Conservation (phyloP, 495 filamentous ascomycete species). For the Apiosordaria backusii region DNA sequence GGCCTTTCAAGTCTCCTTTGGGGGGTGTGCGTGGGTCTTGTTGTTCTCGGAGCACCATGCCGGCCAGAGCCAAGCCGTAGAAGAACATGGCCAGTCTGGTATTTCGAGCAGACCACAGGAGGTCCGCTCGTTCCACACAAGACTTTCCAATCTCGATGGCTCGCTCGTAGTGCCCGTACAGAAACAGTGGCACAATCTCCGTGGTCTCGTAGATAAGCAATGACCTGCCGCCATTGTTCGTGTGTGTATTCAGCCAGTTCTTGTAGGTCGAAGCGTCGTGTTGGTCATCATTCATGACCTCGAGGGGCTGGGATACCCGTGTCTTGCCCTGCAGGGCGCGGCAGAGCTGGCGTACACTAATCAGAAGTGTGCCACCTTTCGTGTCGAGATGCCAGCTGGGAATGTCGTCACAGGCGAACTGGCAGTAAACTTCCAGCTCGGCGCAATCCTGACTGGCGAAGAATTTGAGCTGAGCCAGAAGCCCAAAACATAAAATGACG, state of each 20-base stretch:
- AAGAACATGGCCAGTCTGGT: conserved; percentile 61
- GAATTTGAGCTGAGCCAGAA: conserved; percentile 66
- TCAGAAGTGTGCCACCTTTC: conserved; percentile 72
- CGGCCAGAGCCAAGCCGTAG: conserved; percentile 65
- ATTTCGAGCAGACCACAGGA: conserved; percentile 71
- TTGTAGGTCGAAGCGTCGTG: conserved; percentile 66
- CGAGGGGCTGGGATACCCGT: conserved; percentile 47
- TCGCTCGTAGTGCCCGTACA: conserved; percentile 70
- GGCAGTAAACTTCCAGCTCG: conserved; percentile 71
- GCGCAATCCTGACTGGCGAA: conserved; percentile 71
- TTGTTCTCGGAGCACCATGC: conserved; percentile 58
- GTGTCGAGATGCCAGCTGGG: conserved; percentile 70
- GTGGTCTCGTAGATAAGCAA: conserved; percentile 69
- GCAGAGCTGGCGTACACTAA: conserved; percentile 67
- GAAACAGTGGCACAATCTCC: conserved; percentile 66
- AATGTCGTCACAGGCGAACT: conserved; percentile 71
- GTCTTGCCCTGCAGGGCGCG: conserved; percentile 86
- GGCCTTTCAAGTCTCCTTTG: conserved; percentile 47
- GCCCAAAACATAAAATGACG: conserved; percentile 68
- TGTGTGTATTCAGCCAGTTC: conserved; percentile 44
- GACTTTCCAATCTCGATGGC: conserved; percentile 63
- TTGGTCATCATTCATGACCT: conserved; percentile 67
- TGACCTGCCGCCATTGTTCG: conserved; percentile 49
- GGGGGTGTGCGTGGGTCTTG: conserved; percentile 49
- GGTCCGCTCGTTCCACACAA: conserved; percentile 54